Percentiles rank a stretch among this genome's conserved stretches.
Conservation (phyloP, 345 rosid species). For the Brassica cretica region DNA sequence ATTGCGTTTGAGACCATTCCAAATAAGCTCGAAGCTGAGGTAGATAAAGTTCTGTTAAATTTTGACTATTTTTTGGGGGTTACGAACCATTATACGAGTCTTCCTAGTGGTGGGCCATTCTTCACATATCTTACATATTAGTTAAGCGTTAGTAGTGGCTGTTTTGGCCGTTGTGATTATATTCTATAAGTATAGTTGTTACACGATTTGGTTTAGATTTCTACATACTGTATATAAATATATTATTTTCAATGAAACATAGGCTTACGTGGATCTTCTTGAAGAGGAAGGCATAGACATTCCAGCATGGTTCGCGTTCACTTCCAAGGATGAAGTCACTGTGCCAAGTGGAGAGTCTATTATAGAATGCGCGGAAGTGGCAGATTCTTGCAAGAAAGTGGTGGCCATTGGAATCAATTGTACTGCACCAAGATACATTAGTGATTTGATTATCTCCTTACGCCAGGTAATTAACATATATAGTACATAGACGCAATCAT, state of each 20-base stretch:
- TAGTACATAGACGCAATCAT: background rate
- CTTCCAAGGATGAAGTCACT: conserved; percentile 67
- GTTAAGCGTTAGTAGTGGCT: background rate
- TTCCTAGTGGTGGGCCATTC: background rate
- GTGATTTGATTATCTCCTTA: conserved; percentile 55
- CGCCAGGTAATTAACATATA: conserved; percentile 42
- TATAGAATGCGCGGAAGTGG: conserved; percentile 68
- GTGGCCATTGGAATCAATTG: conserved; percentile 87
- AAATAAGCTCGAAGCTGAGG: conserved; percentile 88
- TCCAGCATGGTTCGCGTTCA: conserved; percentile 91
- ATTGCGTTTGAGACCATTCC: conserved; percentile 92
- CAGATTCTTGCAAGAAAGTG: conserved; percentile 68
- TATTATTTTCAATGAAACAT: background rate
- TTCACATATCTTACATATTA: background rate
- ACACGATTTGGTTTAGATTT: background rate
- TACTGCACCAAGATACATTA: conserved; percentile 73
- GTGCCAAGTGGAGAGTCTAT: conserved; percentile 75
- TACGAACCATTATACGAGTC: background rate
- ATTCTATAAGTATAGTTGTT: background rate
- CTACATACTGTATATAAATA: background rate
- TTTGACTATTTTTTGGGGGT: background rate
- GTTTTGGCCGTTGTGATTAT: conserved; percentile 1
- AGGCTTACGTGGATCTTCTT: conserved; percentile 91
- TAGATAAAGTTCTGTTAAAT: conserved; percentile 18
- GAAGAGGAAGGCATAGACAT: conserved; percentile 58